Conservation (phyloP, 176 grass and related monocot genomes). For the barley (Hordeum vulgare) region DNA sequence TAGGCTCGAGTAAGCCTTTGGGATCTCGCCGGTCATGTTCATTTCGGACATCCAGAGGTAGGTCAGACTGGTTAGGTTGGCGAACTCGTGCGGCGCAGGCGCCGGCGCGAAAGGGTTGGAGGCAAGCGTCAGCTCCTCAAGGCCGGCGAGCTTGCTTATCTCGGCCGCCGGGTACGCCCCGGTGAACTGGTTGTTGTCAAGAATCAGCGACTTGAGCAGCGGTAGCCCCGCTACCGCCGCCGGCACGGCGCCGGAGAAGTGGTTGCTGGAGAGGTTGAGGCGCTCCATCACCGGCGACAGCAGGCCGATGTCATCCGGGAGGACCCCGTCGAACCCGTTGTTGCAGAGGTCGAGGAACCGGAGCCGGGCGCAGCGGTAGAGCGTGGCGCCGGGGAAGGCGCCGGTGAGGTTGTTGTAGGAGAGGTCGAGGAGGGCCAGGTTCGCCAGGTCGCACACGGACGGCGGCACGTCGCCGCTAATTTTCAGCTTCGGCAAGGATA, state of each 20-base stretch:
- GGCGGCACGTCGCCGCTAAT: slow-evolving; percentile 30
- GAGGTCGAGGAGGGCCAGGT: slow-evolving; percentile 53
- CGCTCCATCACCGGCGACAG: slow-evolving; percentile 24
- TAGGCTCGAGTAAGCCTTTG: slow-evolving; percentile 14
- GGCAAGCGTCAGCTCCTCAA: slow-evolving; percentile 41
- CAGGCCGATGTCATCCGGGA: slow-evolving; percentile 34
- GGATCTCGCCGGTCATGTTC: slow-evolving; percentile 54
- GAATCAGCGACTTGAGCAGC: slow-evolving; percentile 21
- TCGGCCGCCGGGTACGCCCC: slow-evolving; percentile 39
- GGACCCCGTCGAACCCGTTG: slow-evolving; percentile 44
- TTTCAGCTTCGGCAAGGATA: not conserved
- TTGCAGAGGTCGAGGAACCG: slow-evolving; percentile 41
- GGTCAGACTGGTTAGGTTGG: slow-evolving; percentile 30
- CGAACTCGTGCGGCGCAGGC: slow-evolving; percentile 29
- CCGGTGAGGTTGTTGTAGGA: slow-evolving; percentile 45
- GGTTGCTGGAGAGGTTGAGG: slow-evolving; percentile 48
- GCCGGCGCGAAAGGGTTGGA: slow-evolving; percentile 27
- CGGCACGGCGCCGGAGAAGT: slow-evolving; percentile 45
- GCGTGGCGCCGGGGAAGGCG: slow-evolving; percentile 35
- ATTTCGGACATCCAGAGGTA: slow-evolving; percentile 25
- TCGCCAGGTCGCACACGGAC: slow-evolving; percentile 38
- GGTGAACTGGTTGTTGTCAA: slow-evolving; percentile 48
- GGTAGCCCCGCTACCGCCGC: slow-evolving; percentile 20
- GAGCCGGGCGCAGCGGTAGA: slow-evolving; percentile 50
- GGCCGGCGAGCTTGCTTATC: slow-evolving; percentile 18